Percentiles rank a stretch among this genome's conserved stretches.
These are phyloP conservation scores for Heliamphora exappendiculata DNA, from an alignment of 148 eudicot genomes.

Conservation along the genomic window DNA sequence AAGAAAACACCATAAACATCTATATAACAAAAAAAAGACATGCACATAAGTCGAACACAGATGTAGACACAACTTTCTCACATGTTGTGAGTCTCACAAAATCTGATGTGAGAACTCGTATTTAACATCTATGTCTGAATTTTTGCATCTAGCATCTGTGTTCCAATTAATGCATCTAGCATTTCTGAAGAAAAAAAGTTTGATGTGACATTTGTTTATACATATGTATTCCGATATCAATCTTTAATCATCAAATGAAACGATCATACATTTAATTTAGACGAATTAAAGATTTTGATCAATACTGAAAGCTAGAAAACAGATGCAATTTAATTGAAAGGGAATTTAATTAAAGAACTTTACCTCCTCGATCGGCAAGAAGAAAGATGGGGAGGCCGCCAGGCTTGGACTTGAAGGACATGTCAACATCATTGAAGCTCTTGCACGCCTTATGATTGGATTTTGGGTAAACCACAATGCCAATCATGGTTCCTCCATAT, in stretches of 20 bases:
- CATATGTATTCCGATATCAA: no score
- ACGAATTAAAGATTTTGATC: no score
- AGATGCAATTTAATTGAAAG: not conserved
- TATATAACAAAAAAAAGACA: not conserved
- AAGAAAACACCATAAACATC: not conserved
- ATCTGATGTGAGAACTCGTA: no score
- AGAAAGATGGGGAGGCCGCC: conserved; percentile 80
- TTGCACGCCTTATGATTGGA: conserved; percentile 70
- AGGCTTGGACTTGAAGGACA: conserved; percentile 54
- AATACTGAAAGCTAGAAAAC: not conserved
- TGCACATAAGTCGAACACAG: not conserved
- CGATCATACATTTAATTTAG: no score
- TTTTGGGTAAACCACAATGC: conserved; percentile 65
- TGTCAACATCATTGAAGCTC: conserved; percentile 37
- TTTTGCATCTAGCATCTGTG: no score
- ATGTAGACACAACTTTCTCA: no score
- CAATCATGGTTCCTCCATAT: conserved; percentile 86
- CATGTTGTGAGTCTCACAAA: no score
- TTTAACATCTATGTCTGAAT: no score
- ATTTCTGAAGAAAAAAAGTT: no score
- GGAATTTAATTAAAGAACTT: not conserved
- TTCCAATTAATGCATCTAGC: no score
- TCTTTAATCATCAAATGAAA: no score
- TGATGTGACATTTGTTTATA: no score
- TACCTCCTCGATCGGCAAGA: conserved; percentile 88